These are phyloP conservation scores for Globisporangium sylvaticum DNA, from an alignment of 352 stramenopile genomes.

Conservation along the genomic window DNA sequence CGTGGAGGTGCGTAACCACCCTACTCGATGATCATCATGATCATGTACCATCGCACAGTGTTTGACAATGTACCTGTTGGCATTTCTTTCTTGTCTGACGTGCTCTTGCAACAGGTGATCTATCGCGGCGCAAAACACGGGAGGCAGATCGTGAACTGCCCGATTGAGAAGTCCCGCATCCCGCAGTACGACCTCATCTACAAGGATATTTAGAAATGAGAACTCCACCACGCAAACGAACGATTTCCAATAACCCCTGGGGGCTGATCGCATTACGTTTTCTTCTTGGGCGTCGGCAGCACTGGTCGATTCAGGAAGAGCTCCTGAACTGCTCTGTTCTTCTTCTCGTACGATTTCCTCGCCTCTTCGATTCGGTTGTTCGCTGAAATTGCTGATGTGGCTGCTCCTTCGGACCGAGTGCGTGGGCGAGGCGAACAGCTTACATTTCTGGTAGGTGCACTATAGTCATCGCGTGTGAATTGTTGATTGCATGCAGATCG, in stretches of 20 bases:
- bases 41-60: neutral
- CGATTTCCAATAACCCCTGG: too few species aligned
- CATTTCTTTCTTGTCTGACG: too few species aligned
- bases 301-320: conserved; percentile 46
- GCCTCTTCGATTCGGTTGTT: conserved; percentile 26
- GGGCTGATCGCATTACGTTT: neutral
- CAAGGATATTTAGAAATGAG: conserved; percentile 58
- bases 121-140: conserved; percentile 74
- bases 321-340: conserved; percentile 54
- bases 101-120: conserved; percentile 81
- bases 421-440: neutral
- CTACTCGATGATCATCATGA: neutral
- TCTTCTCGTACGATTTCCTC: conserved; percentile 41
- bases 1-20: conserved; percentile 48
- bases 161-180: conserved; percentile 73
- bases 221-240: neutral
- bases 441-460: neutral
- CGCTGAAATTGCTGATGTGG: conserved; percentile 5
- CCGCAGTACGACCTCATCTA: conserved; percentile 82
- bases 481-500: conserved; percentile 15
- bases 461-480: neutral
- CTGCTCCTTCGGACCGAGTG: conserved; percentile 16
- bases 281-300: conserved; percentile 19
- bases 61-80: neutral
- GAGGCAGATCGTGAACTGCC: conserved; percentile 79